These are phyloP conservation scores for Ephemerocybe angulata DNA, from an alignment of 768 basidiomycete species.

Conservation along the genomic window DNA sequence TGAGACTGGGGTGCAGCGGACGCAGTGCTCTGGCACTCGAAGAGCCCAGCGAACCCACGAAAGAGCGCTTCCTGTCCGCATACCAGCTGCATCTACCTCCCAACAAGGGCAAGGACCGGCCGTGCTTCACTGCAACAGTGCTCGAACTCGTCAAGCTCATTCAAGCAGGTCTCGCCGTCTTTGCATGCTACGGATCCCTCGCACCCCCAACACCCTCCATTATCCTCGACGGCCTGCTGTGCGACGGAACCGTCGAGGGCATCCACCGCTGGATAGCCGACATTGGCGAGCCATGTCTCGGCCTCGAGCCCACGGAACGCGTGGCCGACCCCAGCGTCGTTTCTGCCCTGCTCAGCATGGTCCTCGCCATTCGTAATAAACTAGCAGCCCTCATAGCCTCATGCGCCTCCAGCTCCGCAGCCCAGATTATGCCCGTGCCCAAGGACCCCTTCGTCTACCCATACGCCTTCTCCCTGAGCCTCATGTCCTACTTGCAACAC, in stretches of 20 bases:
- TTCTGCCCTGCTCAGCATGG: slow-evolving; percentile 64
- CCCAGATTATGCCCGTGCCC: slow-evolving; percentile 27
- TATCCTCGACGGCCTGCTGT: slow-evolving; percentile 66
- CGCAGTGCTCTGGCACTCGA: slow-evolving; percentile 72
- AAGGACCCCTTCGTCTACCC: slow-evolving; percentile 81
- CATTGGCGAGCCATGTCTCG: slow-evolving; percentile 58
- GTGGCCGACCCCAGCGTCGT: slow-evolving; percentile 71
- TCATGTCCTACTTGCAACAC: slow-evolving; percentile 39
- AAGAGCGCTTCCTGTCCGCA: slow-evolving; percentile 67
- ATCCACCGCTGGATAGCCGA: slow-evolving; percentile 64
- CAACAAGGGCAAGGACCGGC: slow-evolving; percentile 31
- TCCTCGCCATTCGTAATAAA: slow-evolving; percentile 67
- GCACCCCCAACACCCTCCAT: background rate
- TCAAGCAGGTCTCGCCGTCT: slow-evolving; percentile 67
- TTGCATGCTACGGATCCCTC: slow-evolving; percentile 50
- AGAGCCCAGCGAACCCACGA: slow-evolving; percentile 77
- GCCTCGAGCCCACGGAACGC: slow-evolving; percentile 70
- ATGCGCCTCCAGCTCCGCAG: slow-evolving; percentile 22
- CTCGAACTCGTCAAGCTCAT: slow-evolving; percentile 74
- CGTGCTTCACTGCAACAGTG: slow-evolving; percentile 59
- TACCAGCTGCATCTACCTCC: slow-evolving; percentile 2
- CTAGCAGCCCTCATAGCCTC: slow-evolving; percentile 53
- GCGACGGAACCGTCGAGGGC: slow-evolving; percentile 72
- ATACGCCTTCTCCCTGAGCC: slow-evolving; percentile 47
- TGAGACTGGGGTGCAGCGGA: slow-evolving; percentile 83